A percentile compares a stretch with the other conserved stretches of the same genome.
These are phyloP conservation scores for Globisporangium cystogenes DNA, from an alignment of 352 stramenopile genomes.

Conservation along the genomic window DNA sequence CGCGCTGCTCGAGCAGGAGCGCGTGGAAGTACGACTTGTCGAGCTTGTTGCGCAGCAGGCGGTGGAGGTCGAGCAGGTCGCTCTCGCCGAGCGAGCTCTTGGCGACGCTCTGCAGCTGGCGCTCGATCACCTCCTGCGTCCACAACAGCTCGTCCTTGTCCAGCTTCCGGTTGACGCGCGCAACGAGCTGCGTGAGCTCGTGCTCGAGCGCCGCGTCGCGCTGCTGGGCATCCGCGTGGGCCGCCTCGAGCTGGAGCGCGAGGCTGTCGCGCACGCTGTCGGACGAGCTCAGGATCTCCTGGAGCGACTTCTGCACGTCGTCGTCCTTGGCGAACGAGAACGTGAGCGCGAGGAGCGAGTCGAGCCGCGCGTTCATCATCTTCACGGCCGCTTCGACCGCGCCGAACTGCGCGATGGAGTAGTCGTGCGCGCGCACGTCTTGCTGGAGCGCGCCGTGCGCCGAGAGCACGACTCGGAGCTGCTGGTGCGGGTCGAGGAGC, in stretches of 20 bases:
- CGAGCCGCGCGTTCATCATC: slow-evolving; percentile 49
- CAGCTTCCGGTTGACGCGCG: slow-evolving; percentile 64
- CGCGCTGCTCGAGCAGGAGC: slow-evolving; percentile 41
- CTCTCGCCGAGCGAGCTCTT: slow-evolving; percentile 59
- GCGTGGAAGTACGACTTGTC: slow-evolving; percentile 54
- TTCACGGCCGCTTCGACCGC: slow-evolving; percentile 54
- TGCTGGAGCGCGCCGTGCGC: slow-evolving; percentile 24
- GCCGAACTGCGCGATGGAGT: slow-evolving; percentile 42
- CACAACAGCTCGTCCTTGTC: slow-evolving; percentile 76
- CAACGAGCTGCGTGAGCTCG: slow-evolving; percentile 55
- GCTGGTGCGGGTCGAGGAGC: slow-evolving; percentile 27
- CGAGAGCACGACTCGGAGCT: slow-evolving; percentile 25
- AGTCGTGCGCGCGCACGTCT: slow-evolving; percentile 35
- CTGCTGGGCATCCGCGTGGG: slow-evolving; percentile 31
- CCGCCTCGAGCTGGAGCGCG: slow-evolving; percentile 39
- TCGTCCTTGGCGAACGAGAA: slow-evolving; percentile 67
- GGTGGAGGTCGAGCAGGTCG: slow-evolving; percentile 56
- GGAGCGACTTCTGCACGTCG: slow-evolving; percentile 66
- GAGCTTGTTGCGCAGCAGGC: slow-evolving; percentile 45
- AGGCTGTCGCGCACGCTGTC: slow-evolving; percentile 38
- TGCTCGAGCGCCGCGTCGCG: slow-evolving; percentile 47
- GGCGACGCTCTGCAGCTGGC: slow-evolving; percentile 57
- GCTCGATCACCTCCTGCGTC: slow-evolving; percentile 65
- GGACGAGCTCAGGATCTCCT: slow-evolving; percentile 48
- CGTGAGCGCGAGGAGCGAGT: slow-evolving; percentile 60